Evolutionary conservation across 148 eudicot genomes (phyloP), one percentile per base, ranked within the genome.

Genomic region (Rhododendron vialii): DNA sequence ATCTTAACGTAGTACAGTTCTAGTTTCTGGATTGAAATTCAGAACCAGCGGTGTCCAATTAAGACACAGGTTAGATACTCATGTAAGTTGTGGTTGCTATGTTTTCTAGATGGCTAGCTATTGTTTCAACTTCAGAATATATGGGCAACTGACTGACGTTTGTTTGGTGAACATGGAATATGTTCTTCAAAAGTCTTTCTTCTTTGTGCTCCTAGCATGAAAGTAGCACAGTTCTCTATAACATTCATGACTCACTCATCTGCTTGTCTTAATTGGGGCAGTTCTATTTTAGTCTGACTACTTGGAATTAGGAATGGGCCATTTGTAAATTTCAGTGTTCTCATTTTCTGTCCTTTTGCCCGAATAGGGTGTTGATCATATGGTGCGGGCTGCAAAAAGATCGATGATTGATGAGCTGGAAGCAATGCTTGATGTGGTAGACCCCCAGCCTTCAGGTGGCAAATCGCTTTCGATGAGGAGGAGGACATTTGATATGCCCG

Each of bases 341-440:
- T 83, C 53, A 78, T 79, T 30, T 78, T 33, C 78, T 28, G 57
- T 50, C 22, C 26, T 4, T 30, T 57, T 3, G 55, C 59, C 74
- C 41, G 9, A 30, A 82, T 88, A 96, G 99, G 99, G 98, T 84
- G 93, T 91, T 86, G 99, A 96, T 91, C 35, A 91, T 41, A 94
- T 96, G 96, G 99, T 95, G 87, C 89, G 99, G 88, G 86, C 94
- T 90, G 97, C 98, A 47, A 96, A 93, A 88, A 93, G 93, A 87
- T 93, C 99, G 0, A 96, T 96, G 94, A 95, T 94, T 86, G 99
- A 96, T 78, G 99, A 96, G 90, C 89, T 96, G 82, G 99, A 96
- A 92, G 99, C 99, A 55, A 96, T 96, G 98, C 98, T 96, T 18
- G 98, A 96, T 59, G 99, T 93, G 71, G 95, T 96, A 86, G 99